Percentiles rank a stretch among this genome's conserved stretches.
These are phyloP conservation scores for Colletotrichum higginsianum DNA, from an alignment of 2,329 filamentous ascomycete genomes.

Conservation along the genomic window DNA sequence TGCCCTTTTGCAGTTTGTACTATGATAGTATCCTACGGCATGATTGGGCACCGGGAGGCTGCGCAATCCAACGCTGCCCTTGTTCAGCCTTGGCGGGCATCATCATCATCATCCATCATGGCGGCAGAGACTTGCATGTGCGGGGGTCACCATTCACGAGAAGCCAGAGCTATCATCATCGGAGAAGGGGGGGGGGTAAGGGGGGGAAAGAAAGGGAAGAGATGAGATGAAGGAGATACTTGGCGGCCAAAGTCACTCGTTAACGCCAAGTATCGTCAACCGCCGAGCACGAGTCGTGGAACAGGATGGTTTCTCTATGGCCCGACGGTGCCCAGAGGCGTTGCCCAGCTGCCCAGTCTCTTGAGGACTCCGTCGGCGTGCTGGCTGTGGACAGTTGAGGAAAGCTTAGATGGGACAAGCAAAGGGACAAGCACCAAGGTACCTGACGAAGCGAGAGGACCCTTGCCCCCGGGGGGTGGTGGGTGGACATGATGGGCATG, in stretches of 20 bases:
- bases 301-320: too few species aligned
- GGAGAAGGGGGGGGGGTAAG: background rate
- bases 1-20: background rate
- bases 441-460: conserved; percentile 16
- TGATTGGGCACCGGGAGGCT: conserved; percentile 18
- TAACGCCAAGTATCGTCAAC: conserved; percentile 39
- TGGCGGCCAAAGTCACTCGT: conserved; percentile 37
- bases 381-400: conserved; percentile 21
- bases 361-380: background rate
- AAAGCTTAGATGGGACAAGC: conserved; percentile 42
- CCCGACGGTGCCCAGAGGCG: background rate
- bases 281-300: conserved; percentile 21
- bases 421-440: conserved; percentile 20
- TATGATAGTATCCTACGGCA: background rate
- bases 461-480: background rate
- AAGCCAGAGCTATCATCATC: conserved; percentile 4
- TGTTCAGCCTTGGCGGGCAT: conserved; percentile 39
- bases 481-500: background rate
- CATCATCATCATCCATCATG: conserved; percentile 5
- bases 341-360: conserved; percentile 31
- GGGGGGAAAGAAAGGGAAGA: background rate
- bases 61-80: conserved; percentile 4
- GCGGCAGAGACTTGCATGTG: background rate
- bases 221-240: conserved; percentile 10
- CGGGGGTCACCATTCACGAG: background rate